These are phyloP conservation scores for Coemansia sp. DNA, from an alignment of 192 early-diverging fungal species.

Conservation along the genomic window DNA sequence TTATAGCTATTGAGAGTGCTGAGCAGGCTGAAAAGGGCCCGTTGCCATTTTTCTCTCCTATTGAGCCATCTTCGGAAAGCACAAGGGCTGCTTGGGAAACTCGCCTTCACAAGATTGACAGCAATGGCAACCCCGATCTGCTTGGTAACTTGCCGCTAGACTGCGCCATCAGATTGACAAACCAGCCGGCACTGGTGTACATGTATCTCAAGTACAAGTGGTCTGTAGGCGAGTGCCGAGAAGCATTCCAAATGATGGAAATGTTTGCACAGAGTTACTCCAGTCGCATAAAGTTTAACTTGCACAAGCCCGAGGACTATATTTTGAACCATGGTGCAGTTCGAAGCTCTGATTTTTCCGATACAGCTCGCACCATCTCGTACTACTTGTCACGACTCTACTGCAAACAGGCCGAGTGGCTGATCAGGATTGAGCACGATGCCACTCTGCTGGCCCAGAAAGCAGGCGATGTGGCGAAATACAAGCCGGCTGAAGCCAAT, in stretches of 20 bases:
- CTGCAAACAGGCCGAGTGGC: conserved; percentile 95
- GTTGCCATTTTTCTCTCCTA: too few species aligned
- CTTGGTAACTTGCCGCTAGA: conserved; percentile 13
- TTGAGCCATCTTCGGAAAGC: background rate
- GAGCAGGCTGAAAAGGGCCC: background rate
- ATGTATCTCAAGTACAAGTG: conserved; percentile 78
- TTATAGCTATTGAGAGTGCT: background rate
- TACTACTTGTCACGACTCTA: conserved; percentile 71
- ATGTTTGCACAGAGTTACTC: conserved; percentile 70
- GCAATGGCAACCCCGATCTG: background rate
- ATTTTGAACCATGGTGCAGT: background rate
- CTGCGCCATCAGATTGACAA: conserved; percentile 21
- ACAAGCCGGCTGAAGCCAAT: background rate
- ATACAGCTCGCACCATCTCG: background rate
- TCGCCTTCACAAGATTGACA: conserved; percentile 10
- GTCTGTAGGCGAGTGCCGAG: conserved; percentile 26
- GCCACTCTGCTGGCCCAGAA: conserved; percentile 10
- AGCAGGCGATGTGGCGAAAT: conserved; percentile 22
- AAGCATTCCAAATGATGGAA: conserved; percentile 70
- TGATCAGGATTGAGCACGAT: conserved; percentile 45
- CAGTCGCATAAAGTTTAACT: conserved; percentile 31
- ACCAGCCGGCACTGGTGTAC: conserved; percentile 59
- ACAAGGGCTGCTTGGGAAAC: conserved; percentile 11
- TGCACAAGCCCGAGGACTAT: conserved; percentile 10
- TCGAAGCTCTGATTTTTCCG: conserved; percentile 1